These are phyloP conservation scores for Lactuca saligna DNA, from an alignment of 129 eudicot genomes.

Conservation along the genomic window DNA sequence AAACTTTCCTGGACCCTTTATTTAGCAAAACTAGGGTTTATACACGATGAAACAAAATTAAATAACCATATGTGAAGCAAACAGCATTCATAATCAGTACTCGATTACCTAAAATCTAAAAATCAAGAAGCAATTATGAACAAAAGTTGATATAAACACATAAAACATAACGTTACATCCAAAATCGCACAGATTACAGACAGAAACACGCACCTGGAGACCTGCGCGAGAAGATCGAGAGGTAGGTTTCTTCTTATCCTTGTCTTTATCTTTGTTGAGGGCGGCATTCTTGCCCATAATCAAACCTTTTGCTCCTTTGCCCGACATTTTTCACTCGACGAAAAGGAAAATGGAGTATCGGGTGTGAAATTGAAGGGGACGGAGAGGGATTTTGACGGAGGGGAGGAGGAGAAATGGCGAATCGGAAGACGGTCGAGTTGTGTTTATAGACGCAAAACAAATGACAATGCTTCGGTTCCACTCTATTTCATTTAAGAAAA, in stretches of 20 bases:
- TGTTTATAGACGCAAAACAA: conserved; percentile 21
- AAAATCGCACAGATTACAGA: conserved; percentile 6
- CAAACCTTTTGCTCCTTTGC: conserved; percentile 85
- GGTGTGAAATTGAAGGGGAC: neutral
- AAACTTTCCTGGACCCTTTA: neutral
- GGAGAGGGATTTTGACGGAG: conserved; percentile 15
- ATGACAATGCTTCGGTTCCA: neutral
- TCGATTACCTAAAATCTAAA: conserved; percentile 4
- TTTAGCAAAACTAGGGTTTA: conserved; percentile 22
- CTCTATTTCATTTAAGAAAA: neutral
- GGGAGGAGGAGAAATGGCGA: conserved; percentile 15
- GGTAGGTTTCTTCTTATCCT: conserved; percentile 77
- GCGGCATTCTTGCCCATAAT: conserved; percentile 63
- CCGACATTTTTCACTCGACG: conserved; percentile 52
- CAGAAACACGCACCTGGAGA: conserved; percentile 52
- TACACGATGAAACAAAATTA: neutral
- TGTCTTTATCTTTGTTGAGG: conserved; percentile 63
- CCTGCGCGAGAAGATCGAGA: conserved; percentile 93
- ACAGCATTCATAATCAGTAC: conserved; percentile 9
- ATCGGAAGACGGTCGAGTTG: conserved; percentile 6
- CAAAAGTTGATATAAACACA: neutral
- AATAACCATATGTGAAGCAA: neutral
- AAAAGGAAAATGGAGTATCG: neutral
- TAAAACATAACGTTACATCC: neutral
- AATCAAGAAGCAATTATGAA: neutral